These are phyloP conservation scores for Bertia moriformis DNA, from an alignment of 2,329 filamentous ascomycete genomes.

Conservation along the genomic window DNA sequence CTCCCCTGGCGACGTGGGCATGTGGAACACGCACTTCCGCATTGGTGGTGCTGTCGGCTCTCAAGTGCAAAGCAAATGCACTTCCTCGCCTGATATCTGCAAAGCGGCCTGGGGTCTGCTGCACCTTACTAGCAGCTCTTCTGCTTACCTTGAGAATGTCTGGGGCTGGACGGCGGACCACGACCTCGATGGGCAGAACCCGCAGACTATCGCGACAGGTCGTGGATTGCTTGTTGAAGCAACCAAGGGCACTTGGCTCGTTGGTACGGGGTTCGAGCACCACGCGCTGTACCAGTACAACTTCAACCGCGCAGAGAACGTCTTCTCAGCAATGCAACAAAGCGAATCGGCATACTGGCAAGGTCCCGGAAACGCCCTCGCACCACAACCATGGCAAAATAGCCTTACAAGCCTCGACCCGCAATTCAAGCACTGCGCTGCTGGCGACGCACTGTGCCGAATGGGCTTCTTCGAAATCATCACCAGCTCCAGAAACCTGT, in stretches of 20 bases:
- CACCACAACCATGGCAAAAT: constrained; percentile 1
- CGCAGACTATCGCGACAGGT: constrained; percentile 27
- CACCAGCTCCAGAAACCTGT: constrained; percentile 13
- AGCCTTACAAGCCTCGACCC: constrained; percentile 1
- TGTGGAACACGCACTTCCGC: background rate
- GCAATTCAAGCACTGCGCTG: constrained; percentile 1
- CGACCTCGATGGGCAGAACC: constrained; percentile 27
- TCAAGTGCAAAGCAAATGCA: background rate
- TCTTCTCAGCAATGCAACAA: constrained; percentile 34
- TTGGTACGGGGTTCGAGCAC: constrained; percentile 37
- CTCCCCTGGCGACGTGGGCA: background rate
- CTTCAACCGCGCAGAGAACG: constrained; percentile 29
- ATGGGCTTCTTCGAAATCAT: constrained; percentile 17
- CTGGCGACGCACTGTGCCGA: constrained; percentile 14
- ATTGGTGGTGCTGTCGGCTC: background rate
- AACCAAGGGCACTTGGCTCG: constrained; percentile 31
- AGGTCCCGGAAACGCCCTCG: constrained; percentile 19
- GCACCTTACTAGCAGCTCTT: constrained; percentile 27
- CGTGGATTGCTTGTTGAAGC: constrained; percentile 30
- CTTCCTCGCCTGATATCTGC: background rate
- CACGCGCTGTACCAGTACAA: constrained; percentile 44
- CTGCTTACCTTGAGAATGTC: constrained; percentile 36
- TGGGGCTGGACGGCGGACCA: constrained; percentile 41
- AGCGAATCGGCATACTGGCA: constrained; percentile 37
- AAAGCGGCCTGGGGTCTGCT: constrained; percentile 9